A percentile compares a stretch with the other conserved stretches of the same genome.
phyloP scores from a whole-genome alignment of 2,329 filamentous ascomycete genomes.

The Leptographium radiaticola region DNA sequence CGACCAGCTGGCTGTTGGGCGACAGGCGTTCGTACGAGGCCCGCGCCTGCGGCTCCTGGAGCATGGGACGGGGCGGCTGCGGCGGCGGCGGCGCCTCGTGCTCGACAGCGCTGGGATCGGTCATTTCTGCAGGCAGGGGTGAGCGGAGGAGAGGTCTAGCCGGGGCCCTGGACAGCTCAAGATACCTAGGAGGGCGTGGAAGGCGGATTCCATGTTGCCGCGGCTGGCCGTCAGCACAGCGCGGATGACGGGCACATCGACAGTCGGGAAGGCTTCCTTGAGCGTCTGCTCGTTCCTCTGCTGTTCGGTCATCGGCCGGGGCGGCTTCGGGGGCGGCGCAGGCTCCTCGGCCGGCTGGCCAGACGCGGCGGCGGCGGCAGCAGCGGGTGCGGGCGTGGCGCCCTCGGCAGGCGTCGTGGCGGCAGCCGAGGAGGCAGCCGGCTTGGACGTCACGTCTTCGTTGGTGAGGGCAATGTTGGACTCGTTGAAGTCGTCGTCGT shows the following conservation, averaged over 20 bases:
- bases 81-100: conserved; percentile 50
- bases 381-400: conserved; percentile 16
- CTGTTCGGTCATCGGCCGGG: conserved; percentile 65
- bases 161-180: background rate
- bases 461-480: conserved; percentile 26
- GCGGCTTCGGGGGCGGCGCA: conserved; percentile 64
- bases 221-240: conserved; percentile 78
- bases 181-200: conserved; percentile 81
- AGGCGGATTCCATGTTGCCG: conserved; percentile 82
- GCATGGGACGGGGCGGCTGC: conserved; percentile 60
- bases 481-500: conserved; percentile 58
- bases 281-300: conserved; percentile 80
- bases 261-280: conserved; percentile 82
- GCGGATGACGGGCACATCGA: conserved; percentile 70
- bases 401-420: conserved; percentile 18
- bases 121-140: conserved; percentile 46
- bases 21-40: conserved; percentile 42
- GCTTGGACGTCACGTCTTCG: conserved; percentile 20
- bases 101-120: conserved; percentile 57
- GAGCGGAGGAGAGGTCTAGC: background rate
- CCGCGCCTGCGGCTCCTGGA: conserved; percentile 51
- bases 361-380: conserved; percentile 16
- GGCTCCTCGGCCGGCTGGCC: conserved; percentile 17
- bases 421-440: conserved; percentile 9
- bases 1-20: conserved; percentile 68